These are phyloP conservation scores for Pyrenochaeta sp. DNA, from an alignment of 2,329 filamentous ascomycete species.

Conservation along the genomic window DNA sequence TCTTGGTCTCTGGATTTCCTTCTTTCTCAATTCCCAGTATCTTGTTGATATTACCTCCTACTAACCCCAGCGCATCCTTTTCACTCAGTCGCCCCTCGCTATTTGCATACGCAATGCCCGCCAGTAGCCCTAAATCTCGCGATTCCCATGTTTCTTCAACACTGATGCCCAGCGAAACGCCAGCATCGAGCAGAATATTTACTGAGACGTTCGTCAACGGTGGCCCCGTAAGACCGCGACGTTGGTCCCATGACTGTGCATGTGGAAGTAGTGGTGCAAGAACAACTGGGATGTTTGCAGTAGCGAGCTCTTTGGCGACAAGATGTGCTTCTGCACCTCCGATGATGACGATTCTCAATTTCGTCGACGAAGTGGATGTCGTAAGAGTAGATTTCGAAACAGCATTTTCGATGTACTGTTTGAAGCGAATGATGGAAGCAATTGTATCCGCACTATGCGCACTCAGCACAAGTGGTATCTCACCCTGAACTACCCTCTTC, in stretches of 20 bases:
- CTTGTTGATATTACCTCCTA: constrained; percentile 65
- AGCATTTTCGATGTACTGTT: constrained; percentile 61
- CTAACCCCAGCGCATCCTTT: constrained; percentile 64
- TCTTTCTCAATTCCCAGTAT: constrained; percentile 61
- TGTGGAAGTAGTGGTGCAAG: constrained; percentile 68
- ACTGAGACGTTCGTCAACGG: constrained; percentile 71
- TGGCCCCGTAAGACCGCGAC: constrained; percentile 69
- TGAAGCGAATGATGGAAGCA: constrained; percentile 66
- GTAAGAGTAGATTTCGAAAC: not conserved
- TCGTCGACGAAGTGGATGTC: constrained; percentile 33
- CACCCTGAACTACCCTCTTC: constrained; percentile 63
- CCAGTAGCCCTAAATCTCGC: constrained; percentile 66
- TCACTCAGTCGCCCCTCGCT: constrained; percentile 63
- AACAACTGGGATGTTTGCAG: constrained; percentile 66
- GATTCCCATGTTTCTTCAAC: constrained; percentile 70
- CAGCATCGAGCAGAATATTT: constrained; percentile 66
- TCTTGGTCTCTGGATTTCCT: constrained; percentile 18
- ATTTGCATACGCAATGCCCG: constrained; percentile 68
- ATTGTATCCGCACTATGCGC: constrained; percentile 72
- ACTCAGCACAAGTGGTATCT: constrained; percentile 65
- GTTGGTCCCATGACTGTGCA: constrained; percentile 67
- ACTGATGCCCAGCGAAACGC: constrained; percentile 66
- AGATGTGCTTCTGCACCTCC: constrained; percentile 71
- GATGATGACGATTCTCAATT: constrained; percentile 64
- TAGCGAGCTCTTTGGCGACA: constrained; percentile 66